Percentiles rank a stretch among this genome's conserved stretches.
Evolutionary conservation across 495 filamentous ascomycete genomes (phyloP).

Genomic region (Penicillium pancosmium): DNA sequence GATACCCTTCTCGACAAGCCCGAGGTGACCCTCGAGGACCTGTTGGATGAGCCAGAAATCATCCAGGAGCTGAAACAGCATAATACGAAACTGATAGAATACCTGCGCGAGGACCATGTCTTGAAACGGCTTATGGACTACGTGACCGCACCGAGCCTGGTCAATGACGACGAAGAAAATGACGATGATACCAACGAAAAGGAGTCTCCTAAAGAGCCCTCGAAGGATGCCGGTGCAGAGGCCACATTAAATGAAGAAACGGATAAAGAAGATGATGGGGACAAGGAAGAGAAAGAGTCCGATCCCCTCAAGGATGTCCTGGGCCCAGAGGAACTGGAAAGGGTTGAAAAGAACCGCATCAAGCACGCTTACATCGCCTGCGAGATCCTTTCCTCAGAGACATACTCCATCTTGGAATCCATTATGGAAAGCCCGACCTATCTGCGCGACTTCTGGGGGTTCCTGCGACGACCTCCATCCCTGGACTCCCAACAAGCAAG

Average conservation of each 20-base stretch:
- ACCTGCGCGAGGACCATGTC: conserved; percentile 82
- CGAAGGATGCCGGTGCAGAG: conserved; percentile 38
- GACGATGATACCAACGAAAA: conserved; percentile 47
- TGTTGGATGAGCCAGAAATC: conserved; percentile 92
- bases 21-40: conserved; percentile 90
- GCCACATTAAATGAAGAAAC: conserved; percentile 19
- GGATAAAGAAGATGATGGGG: conserved; percentile 12
- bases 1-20: conserved; percentile 95
- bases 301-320: conserved; percentile 52
- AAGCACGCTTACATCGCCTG: conserved; percentile 91
- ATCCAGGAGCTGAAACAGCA: conserved; percentile 98
- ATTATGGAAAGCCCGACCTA: conserved; percentile 80
- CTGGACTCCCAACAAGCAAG: conserved; percentile 91
- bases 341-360: conserved; percentile 80
- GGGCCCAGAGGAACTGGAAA: conserved; percentile 65
- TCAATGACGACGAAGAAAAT: conserved; percentile 65
- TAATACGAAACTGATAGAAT: conserved; percentile 97
- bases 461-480: conserved; percentile 75
- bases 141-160: conserved; percentile 75
- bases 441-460: conserved; percentile 86
- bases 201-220: conserved; percentile 35
- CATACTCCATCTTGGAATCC: conserved; percentile 93
- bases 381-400: conserved; percentile 93
- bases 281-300: conserved; percentile 45
- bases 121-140: conserved; percentile 88